Evolutionary conservation across 2,329 filamentous ascomycete genomes (phyloP), one percentile per base, ranked within the genome.

Genomic region (Aspergillus sp.): DNA sequence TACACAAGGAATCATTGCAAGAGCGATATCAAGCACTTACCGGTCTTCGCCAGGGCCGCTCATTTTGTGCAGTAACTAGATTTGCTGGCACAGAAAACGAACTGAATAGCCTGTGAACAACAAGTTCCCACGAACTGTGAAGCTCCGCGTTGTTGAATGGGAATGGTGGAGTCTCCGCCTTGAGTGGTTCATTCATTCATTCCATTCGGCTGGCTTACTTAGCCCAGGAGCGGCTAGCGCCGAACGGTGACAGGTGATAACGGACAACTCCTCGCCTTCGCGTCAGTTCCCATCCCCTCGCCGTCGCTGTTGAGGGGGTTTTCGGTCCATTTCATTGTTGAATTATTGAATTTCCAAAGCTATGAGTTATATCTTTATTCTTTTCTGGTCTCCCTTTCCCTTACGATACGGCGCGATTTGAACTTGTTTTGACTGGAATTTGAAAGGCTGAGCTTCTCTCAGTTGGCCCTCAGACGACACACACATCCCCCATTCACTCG

Each of bases 11-110:
- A 8, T n/a, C 19, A 43, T 42, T 12, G 31, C n/a, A 40, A 39
- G 12, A 34, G 35, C 10, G 39, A 29, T 27, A 33, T 33, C 19
- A 19, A 27, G 40, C 36, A 48, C 50, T 32, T 60, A 69, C 66
- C 58, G 65, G 39, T 65, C 63, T 33, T 67, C 65, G 42, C 59
- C 58, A 37, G 58, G 51, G 33, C 61, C 64, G 50, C 64, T 67
- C 65, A 68, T 68, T 26, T 45, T 19, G 19, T 66, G 51, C 37
- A 42, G 38, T 31, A 38, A 39, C 33, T 37, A 10, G 40, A 39
- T 31, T 35, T 30, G 5, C 8, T 38, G 9, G 42, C 41, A 35
- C 6, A 12, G 28, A 38, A 28, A 41, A 35, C 19, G 12, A 36
- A 34, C 11, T 27, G 19, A 34, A 19, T 33, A 29, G 30, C 41